phyloP scores from a whole-genome alignment of 345 rosid species.

The Camelina hispida region DNA sequence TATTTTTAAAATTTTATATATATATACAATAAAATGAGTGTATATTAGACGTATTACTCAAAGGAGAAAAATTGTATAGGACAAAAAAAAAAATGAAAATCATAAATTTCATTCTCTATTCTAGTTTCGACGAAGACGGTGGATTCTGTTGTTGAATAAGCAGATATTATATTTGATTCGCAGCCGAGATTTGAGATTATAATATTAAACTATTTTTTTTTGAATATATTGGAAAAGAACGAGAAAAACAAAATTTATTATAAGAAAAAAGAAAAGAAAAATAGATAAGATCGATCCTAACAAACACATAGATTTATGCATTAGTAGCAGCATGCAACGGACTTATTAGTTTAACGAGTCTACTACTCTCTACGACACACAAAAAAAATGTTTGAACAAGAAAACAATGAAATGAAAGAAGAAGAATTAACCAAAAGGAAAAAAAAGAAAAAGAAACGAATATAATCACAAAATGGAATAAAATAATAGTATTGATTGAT shows the following conservation, averaged over 20 bases:
- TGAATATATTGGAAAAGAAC: background rate
- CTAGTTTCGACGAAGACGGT: constrained; percentile 26
- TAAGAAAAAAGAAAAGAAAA: background rate
- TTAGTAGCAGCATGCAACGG: constrained; percentile 15
- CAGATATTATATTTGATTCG: background rate
- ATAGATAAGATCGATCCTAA: constrained; percentile 28
- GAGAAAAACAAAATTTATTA: background rate
- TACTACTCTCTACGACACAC: background rate
- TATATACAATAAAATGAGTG: background rate
- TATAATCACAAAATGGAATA: constrained; percentile 36
- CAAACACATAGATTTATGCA: constrained; percentile 37
- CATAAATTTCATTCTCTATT: background rate
- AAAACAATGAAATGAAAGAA: background rate
- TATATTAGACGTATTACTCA: background rate
- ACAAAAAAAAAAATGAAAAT: background rate
- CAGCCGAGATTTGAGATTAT: constrained; percentile 9
- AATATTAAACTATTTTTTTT: background rate
- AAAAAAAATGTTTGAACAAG: background rate
- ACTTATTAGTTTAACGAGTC: constrained; percentile 35
- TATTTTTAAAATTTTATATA: background rate
- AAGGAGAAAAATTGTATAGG: background rate
- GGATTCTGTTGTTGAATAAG: constrained; percentile 40
- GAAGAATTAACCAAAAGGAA: background rate
- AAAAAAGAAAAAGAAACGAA: constrained; percentile 3
- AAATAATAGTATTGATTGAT: constrained; percentile 18